Base-by-base conservation (phyloP, 306 rosid genomes). In the Inga laurina region DNA sequence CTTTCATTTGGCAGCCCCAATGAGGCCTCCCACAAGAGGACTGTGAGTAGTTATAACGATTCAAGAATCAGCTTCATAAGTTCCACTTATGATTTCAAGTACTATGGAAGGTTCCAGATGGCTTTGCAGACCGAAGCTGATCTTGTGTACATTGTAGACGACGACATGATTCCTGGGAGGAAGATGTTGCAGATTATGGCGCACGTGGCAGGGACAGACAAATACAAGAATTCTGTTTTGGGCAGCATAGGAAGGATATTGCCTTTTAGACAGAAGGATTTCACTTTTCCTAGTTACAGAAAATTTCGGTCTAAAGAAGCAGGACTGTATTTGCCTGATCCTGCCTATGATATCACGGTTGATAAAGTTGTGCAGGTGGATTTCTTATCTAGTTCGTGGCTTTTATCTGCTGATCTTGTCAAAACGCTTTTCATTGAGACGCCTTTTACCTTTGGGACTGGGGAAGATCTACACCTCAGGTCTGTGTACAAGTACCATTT, bases 381-480 rank as follows among this genome's bases (percentile, higher is more conserved):
- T 84, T 96, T 96, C 79, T 93, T 96, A 5, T 96, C 99, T 7
- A 96, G 99, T 84, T 96, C 98, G 52, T 96, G 99, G 99, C 92
- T 96, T 86, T 85, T 96, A 35, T 91, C 97, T 27, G 91, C 97
- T 18, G 93, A 94, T 75, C 97, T 90, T 77, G 91, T 96, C n/a
- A 91, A 92, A 82, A 91, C 97, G 0, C 97, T 96, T 24, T 96
- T 96, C 85, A 89, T 82, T 72, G 97, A 96, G 84, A 88, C 94
- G 0, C 99, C 99, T 76, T 91, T 91, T 79, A 96, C 98, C 81
- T 96, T 96, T 87, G 94, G 95, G 32, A 96, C 99, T 6, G 98
- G 99, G 14, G 99, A 96, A 91, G 99, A 96, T 89, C 92, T 96
- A 15, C 99, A 96, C 82, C 92, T 94, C 41, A 96, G 99, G 99